Conservation (phyloP, 1,139 yeast species). For the Kurtzmaniella quercitrusa region DNA sequence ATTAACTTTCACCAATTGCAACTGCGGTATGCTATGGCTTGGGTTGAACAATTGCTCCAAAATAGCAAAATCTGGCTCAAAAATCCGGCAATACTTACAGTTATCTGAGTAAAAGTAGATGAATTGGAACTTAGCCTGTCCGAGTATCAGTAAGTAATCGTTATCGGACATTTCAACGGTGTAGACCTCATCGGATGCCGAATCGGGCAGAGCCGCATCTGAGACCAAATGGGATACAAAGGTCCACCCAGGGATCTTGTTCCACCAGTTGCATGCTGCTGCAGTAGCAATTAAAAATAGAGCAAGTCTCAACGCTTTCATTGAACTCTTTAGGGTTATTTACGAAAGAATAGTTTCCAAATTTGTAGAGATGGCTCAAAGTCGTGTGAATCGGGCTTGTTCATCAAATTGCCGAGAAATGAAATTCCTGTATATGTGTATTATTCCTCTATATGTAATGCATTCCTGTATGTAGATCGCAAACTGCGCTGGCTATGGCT, state of each 20-base stretch:
- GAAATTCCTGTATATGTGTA: no score
- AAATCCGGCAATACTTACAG: constrained; percentile 37
- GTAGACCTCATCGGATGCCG: neutral
- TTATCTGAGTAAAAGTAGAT: constrained; percentile 38
- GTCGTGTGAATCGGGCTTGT: no score
- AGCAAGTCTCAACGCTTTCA: constrained; percentile 1
- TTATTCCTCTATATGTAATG: neutral
- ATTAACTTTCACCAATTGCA: constrained; percentile 32
- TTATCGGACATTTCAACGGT: constrained; percentile 16
- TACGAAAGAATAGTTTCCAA: no score
- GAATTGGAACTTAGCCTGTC: constrained; percentile 27
- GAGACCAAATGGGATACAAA: neutral
- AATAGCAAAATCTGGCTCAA: constrained; percentile 14
- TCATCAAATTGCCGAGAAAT: no score
- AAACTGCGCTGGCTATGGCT: neutral
- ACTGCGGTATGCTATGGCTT: constrained; percentile 10
- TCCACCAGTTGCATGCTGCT: neutral
- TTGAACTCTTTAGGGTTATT: neutral
- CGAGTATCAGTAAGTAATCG: constrained; percentile 15
- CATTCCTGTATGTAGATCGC: neutral
- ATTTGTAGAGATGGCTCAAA: no score
- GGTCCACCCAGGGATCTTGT: neutral
- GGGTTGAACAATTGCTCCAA: constrained; percentile 16
- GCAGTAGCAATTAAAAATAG: neutral
- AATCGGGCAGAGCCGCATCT: neutral